Base-by-base conservation (phyloP, 352 stramenopile genomes). In the Globisporangium recalcitrans region DNA sequence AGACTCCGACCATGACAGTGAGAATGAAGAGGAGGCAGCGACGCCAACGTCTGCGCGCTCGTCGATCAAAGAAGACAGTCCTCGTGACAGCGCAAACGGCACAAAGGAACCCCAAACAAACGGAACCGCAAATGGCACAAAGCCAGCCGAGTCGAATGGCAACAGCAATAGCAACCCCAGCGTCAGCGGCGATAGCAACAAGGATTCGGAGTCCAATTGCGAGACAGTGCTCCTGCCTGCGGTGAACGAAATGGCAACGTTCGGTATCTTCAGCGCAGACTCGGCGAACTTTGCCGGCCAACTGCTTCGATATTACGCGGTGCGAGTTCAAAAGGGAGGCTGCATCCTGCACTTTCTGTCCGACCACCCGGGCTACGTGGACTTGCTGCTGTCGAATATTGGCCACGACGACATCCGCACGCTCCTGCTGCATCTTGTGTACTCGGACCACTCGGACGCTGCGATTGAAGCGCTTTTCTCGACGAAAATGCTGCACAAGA, bases 351-450 rank as follows among this genome's bases (percentile, higher is more conserved):
- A 88, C 34, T 92, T 85, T 52, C 69, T 95, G 29, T 65, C 78
- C 0, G 52, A 78, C 3, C 78, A 88, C 34, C 74, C 75, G 6
- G 69, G 64, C 4, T 76, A 74, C 26, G 82, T 93, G 22, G 80
- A 91, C 51, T 73, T 95, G 67, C 58, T 95, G 63, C 65, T 95
- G 36, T 81, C 78, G 38, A 91, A 92, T 56, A 80, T 93, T 44
- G 83, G 83, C 24, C 80, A 93, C 68, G 86, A 95, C 61, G 83
- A 93, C 68, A 83, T 90, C 38, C 80, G 83, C 38, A 88, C 78
- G 36, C 59, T 92, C 49, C 54, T 95, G 57, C 65, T 95, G 51
- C 86, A 91, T 53, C 55, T 95, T 46, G 78, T 93, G 42, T 95
- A 95, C 70, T 85, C 83, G 27, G 86, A 95, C 58, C 86, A 95